Conservation (phyloP, 805 yeast genomes). For the Metschnikowia hibisci region DNA sequence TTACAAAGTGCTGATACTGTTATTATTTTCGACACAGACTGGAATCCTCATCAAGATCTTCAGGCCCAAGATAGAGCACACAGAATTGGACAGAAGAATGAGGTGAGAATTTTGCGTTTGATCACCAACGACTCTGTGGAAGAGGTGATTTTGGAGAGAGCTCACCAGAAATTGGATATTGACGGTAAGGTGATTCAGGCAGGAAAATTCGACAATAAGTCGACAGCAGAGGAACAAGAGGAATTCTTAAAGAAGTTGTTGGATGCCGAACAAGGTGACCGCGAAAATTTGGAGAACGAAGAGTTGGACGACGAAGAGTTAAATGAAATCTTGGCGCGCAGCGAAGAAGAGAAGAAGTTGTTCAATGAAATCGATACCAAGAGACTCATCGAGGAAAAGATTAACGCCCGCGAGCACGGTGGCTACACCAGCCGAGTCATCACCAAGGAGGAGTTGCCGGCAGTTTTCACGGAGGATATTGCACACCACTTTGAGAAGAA, state of each 20-base stretch:
- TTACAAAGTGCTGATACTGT: constrained; percentile 87
- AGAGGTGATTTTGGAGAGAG: constrained; percentile 77
- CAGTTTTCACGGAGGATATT: constrained; percentile 25
- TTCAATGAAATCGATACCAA: constrained; percentile 62
- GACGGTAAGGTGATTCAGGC: constrained; percentile 91
- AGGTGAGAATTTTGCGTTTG: constrained; percentile 74
- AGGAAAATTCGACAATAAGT: constrained; percentile 83
- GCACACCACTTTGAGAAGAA: constrained; percentile 26
- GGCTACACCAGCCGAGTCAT: constrained; percentile 21
- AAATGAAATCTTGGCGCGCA: constrained; percentile 67
- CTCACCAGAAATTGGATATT: constrained; percentile 77
- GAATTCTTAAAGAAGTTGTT: constrained; percentile 66
- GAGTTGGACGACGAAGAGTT: constrained; percentile 66
- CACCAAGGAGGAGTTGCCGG: constrained; percentile 25
- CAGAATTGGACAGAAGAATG: constrained; percentile 86
- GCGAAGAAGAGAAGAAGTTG: constrained; percentile 53
- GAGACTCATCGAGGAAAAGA: constrained; percentile 31
- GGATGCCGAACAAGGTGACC: constrained; percentile 63
- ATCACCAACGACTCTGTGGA: constrained; percentile 81
- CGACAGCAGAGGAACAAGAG: constrained; percentile 85
- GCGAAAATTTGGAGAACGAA: constrained; percentile 51
- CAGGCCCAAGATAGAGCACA: constrained; percentile 91
- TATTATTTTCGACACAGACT: constrained; percentile 80
- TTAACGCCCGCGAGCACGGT: constrained; percentile 21
- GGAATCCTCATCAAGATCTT: constrained; percentile 91